Conservation (phyloP, 768 basidiomycete genomes). For the Serpula lacrymans region DNA sequence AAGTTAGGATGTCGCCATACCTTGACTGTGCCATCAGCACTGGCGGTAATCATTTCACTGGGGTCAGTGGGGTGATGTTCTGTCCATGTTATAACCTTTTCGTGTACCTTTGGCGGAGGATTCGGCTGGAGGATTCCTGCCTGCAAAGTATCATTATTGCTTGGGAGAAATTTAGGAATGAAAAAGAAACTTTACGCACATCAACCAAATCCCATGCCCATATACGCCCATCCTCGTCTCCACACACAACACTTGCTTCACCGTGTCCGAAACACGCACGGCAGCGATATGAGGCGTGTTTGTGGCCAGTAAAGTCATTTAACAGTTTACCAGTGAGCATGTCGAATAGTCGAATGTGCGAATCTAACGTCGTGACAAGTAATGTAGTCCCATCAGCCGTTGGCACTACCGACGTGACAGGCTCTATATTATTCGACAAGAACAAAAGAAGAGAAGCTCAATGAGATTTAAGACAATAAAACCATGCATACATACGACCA, state of each 20-base stretch:
- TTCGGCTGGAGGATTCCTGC: conserved; percentile 66
- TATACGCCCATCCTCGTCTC: conserved; percentile 85
- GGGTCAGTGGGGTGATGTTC: conserved; percentile 83
- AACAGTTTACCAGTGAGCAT: conserved; percentile 75
- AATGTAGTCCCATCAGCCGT: conserved; percentile 79
- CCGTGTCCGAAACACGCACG: conserved; percentile 80
- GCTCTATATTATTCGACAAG: conserved; percentile 46
- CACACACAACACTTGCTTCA: conserved; percentile 79
- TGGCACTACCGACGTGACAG: conserved; percentile 79
- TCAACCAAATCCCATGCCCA: conserved; percentile 95
- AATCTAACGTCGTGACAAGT: conserved; percentile 81
- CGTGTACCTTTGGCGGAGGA: conserved; percentile 75
- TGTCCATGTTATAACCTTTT: conserved; percentile 87
- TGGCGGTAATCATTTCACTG: conserved; percentile 84
- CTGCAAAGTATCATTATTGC: conserved; percentile 35
- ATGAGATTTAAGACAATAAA: background rate
- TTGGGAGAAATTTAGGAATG: conserved; percentile 4
- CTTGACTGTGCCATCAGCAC: conserved; percentile 88
- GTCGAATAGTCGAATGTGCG: conserved; percentile 84
- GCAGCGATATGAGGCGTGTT: conserved; percentile 71
- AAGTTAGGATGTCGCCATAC: conserved; percentile 65
- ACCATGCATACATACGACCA: conserved; percentile 62
- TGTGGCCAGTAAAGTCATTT: conserved; percentile 80
- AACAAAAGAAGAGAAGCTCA: conserved; percentile 5
- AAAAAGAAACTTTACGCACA: conserved; percentile 43